phyloP scores from a whole-genome alignment of 352 stramenopile genomes.

The Globisporangium middletonii region DNA sequence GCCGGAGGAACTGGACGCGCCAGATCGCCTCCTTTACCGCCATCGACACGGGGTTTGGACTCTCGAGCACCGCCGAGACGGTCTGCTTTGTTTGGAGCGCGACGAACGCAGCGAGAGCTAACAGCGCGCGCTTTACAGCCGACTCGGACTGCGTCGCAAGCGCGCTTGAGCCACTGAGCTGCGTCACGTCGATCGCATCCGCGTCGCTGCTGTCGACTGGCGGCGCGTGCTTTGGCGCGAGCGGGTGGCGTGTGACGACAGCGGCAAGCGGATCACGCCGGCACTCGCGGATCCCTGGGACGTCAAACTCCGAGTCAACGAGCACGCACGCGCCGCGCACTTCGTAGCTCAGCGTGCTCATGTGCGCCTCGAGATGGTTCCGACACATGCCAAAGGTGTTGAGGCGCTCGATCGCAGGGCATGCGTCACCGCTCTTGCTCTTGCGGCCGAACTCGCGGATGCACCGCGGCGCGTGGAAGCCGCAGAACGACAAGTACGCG shows the following conservation, averaged over 20 bases:
- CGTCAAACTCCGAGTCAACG: conserved; percentile 58
- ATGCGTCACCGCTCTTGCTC: conserved; percentile 21
- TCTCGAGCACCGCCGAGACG: conserved; percentile 15
- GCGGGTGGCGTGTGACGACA: conserved; percentile 26
- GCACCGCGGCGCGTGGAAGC: conserved; percentile 54
- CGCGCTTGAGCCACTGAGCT: background rate
- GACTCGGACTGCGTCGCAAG: background rate
- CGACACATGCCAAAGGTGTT: conserved; percentile 66
- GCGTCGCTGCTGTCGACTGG: conserved; percentile 1
- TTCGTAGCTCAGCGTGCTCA: conserved; percentile 49
- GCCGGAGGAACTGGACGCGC: conserved; percentile 51
- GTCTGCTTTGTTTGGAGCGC: background rate
- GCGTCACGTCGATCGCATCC: background rate
- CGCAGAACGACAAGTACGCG: conserved; percentile 57
- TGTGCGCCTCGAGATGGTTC: conserved; percentile 60
- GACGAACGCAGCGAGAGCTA: background rate
- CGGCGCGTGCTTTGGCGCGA: conserved; percentile 46
- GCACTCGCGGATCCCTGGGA: conserved; percentile 53
- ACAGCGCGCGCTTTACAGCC: background rate
- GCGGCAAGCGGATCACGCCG: conserved; percentile 22
- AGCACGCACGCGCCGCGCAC: conserved; percentile 31
- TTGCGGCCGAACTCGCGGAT: conserved; percentile 48
- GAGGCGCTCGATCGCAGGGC: conserved; percentile 39
- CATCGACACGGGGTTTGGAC: conserved; percentile 34
- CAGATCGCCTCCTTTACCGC: conserved; percentile 50